These are phyloP conservation scores for Tetracentron sinense DNA, from an alignment of 164 flowering plant genomes.

Conservation along the genomic window DNA sequence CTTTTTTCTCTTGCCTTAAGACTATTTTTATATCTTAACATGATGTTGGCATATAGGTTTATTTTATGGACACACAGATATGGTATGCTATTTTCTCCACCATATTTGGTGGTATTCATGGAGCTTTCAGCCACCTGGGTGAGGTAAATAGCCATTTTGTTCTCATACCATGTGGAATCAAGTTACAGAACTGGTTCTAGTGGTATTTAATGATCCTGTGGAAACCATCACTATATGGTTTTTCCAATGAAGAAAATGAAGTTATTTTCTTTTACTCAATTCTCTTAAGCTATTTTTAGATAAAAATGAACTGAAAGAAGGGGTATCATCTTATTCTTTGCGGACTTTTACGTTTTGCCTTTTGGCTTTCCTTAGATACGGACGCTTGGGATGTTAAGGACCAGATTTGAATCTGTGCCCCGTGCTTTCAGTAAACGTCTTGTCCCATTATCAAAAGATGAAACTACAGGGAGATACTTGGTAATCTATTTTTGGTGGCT, in stretches of 20 bases:
- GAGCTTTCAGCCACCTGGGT: slow-evolving; percentile 95
- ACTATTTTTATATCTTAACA: neutral
- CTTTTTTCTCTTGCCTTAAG: neutral
- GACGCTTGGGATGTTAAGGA: slow-evolving; percentile 95
- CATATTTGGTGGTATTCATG: slow-evolving; percentile 81
- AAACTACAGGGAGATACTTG: slow-evolving; percentile 20
- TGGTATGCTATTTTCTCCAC: slow-evolving; percentile 98
- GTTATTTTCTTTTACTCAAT: neutral
- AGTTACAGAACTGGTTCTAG: neutral
- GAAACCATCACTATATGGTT: neutral
- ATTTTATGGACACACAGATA: slow-evolving; percentile 97
- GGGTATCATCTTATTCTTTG: neutral
- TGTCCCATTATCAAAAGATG: slow-evolving; percentile 50
- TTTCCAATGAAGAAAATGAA: neutral
- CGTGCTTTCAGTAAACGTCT: slow-evolving; percentile 59
- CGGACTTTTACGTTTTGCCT: slow-evolving; percentile 1
- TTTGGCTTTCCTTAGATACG: slow-evolving; percentile 51
- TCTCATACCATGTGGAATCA: neutral
- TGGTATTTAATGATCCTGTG: neutral
- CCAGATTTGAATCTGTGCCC: slow-evolving; percentile 88
- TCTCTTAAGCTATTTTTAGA: neutral
- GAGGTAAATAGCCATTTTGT: slow-evolving; percentile 60
- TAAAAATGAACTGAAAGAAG: neutral
- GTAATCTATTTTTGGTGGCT: slow-evolving; percentile 23
- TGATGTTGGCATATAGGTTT: slow-evolving; percentile 48